phyloP scores from a whole-genome alignment of 257 asterid species.

The Misopates orontium region DNA sequence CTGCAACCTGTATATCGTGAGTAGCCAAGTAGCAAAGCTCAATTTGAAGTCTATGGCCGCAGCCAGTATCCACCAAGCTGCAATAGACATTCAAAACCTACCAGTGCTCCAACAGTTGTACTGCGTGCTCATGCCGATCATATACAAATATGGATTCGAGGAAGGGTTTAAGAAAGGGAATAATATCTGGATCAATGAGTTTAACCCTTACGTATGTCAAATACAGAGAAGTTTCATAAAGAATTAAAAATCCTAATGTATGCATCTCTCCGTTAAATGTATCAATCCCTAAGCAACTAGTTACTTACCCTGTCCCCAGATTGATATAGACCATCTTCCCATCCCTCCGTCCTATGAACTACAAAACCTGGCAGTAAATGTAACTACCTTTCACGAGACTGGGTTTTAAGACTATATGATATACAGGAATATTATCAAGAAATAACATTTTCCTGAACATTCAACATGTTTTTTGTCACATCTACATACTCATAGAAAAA shows the following conservation, averaged over 20 bases:
- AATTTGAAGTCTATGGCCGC: no score
- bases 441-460: background rate
- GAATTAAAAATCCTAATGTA: background rate
- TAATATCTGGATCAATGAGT: background rate
- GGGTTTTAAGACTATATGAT: background rate
- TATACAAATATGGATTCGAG: background rate
- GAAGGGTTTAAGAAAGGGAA: background rate
- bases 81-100: no score
- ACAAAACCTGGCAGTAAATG: slow-evolving; percentile 10
- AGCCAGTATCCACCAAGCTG: no score
- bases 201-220: no score
- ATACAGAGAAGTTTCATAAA: background rate
- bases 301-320: background rate
- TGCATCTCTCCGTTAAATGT: background rate
- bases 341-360: slow-evolving; percentile 11
- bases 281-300: background rate
- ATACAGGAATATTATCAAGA: background rate
- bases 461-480: background rate
- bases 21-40: no score
- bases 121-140: no score
- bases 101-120: no score
- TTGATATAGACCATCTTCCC: background rate
- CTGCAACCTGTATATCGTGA: no score
- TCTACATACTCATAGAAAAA: background rate
- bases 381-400: background rate